Conservation (phyloP, 805 yeast genomes). For the Metschnikowia similis region DNA sequence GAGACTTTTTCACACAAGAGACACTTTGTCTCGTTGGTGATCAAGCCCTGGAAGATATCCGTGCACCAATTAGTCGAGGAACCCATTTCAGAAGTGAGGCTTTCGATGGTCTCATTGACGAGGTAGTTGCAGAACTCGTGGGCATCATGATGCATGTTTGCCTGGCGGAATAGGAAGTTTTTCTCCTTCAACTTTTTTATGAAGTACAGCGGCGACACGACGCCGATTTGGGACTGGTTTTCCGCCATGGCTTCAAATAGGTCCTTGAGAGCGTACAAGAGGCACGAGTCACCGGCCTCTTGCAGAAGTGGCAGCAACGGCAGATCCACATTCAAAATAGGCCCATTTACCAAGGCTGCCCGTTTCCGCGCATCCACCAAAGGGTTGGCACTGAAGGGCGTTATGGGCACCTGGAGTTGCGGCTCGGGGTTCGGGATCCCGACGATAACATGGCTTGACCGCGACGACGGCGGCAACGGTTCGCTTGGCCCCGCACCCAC, state of each 20-base stretch:
- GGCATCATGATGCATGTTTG: slow-evolving; percentile 95
- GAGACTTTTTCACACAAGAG: slow-evolving; percentile 81
- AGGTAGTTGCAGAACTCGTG: slow-evolving; percentile 91
- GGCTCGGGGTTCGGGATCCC: slow-evolving; percentile 42
- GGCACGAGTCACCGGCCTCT: slow-evolving; percentile 26
- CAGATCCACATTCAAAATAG: slow-evolving; percentile 77
- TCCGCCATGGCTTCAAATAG: slow-evolving; percentile 81
- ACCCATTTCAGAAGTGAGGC: slow-evolving; percentile 42
- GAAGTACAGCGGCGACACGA: slow-evolving; percentile 75
- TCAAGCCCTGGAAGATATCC: slow-evolving; percentile 74
- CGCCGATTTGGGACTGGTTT: slow-evolving; percentile 64
- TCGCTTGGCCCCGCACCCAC: neutral
- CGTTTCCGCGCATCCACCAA: slow-evolving; percentile 71
- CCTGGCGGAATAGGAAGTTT: slow-evolving; percentile 79
- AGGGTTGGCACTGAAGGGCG: slow-evolving; percentile 38
- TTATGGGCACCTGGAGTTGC: slow-evolving; percentile 29
- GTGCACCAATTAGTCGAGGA: slow-evolving; percentile 49
- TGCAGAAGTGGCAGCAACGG: slow-evolving; percentile 42
- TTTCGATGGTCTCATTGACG: slow-evolving; percentile 62
- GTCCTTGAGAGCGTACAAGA: slow-evolving; percentile 69
- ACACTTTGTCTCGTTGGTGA: slow-evolving; percentile 87
- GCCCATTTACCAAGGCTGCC: slow-evolving; percentile 74
- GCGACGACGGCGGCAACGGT: slow-evolving; percentile 23
- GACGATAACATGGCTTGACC: slow-evolving; percentile 32
- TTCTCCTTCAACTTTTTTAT: slow-evolving; percentile 74